Evolutionary conservation across 768 basidiomycete species (phyloP), one percentile per base, ranked within the genome.

Genomic region (Cystobasidium tubakii): DNA sequence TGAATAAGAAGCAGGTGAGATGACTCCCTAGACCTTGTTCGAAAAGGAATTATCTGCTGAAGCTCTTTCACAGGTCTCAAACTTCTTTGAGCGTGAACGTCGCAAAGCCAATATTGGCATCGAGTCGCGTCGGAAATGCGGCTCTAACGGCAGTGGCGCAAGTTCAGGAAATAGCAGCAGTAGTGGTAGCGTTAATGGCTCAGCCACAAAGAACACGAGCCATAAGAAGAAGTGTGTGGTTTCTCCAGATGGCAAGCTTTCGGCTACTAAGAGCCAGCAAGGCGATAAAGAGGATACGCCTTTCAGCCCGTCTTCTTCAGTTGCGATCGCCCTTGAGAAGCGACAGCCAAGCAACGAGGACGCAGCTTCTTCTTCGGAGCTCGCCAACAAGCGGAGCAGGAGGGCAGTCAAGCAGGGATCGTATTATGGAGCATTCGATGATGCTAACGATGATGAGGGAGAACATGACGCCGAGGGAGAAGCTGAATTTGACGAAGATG

Each of bases 1-100:
- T 71, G 36, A 71, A 71, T 54, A 71, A 71, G 69, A 71, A 71
- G 69, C 69, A 71, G 69, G 69, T 71, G 21, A 57, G 69, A 29
- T 10, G 2, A 62, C 25, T 6, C n/a, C 34, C 1, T 46, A n/a
- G n/a, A n/a, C n/a, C n/a, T n/a, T n/a, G n/a, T n/a, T n/a, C n/a
- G n/a, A n/a, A n/a, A n/a, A n/a, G n/a, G n/a, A n/a, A n/a, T n/a
- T n/a, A n/a, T n/a, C 7, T 31, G 34, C 69, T 55, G 39, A 46
- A 9, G 44, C n/a, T 53, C 34, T 53, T n/a, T 50, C 9, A n/a
- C 69, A 71, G 69, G 69, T 71, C 7, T 71, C 69, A 23, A 71
- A 71, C 69, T 71, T 71, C 69, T 71, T 71, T 36, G 69, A 71
- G 39, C 29, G 69, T 17, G 55, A 60, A 34, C 50, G 69, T 10